Evolutionary conservation across 352 stramenopile species (phyloP).

Genomic region (Pythium diclinum): DNA sequence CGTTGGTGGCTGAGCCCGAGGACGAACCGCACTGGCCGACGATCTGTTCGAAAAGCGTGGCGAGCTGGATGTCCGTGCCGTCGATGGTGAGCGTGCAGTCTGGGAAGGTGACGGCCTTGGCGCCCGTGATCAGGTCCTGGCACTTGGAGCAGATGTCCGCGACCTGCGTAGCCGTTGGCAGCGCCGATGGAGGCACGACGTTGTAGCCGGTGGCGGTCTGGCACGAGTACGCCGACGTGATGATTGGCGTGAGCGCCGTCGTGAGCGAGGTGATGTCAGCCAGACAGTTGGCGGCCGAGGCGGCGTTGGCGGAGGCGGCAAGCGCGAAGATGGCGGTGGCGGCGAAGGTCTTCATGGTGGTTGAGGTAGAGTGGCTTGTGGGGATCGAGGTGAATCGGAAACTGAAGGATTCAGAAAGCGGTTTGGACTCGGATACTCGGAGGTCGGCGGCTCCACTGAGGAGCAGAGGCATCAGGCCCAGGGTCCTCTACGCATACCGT

Average conservation of each 20-base stretch:
- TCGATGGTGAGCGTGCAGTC: conserved; percentile 8
- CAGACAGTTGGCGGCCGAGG: conserved; percentile 8
- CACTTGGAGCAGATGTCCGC: conserved; percentile 19
- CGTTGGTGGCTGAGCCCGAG: not conserved
- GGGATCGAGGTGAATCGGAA: conserved; percentile 1
- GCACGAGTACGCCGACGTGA: conserved; percentile 12
- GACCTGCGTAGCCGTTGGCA: conserved; percentile 16
- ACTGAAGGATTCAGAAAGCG: too few relatives aligned
- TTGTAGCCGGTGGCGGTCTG: conserved; percentile 18
- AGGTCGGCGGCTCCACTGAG: too few relatives aligned
- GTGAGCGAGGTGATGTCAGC: conserved; percentile 3
- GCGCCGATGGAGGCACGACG: conserved; percentile 16
- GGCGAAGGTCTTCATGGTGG: conserved; percentile 13
- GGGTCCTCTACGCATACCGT: too few relatives aligned
- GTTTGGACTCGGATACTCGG: too few relatives aligned
- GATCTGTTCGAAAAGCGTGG: conserved; percentile 6
- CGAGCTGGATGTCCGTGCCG: not conserved
- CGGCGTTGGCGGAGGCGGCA: not conserved
- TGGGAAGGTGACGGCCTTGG: conserved; percentile 1
- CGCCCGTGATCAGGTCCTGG: conserved; percentile 3
- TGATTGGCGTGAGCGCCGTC: not conserved
- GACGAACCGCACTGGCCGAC: not conserved
- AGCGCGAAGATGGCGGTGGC: not conserved
- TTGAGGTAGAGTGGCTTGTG: conserved; percentile 15
- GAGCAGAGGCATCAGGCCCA: too few relatives aligned